Base-by-base conservation (phyloP, 108 stramenopile genomes). In the Pelagomonas calceolata region DNA sequence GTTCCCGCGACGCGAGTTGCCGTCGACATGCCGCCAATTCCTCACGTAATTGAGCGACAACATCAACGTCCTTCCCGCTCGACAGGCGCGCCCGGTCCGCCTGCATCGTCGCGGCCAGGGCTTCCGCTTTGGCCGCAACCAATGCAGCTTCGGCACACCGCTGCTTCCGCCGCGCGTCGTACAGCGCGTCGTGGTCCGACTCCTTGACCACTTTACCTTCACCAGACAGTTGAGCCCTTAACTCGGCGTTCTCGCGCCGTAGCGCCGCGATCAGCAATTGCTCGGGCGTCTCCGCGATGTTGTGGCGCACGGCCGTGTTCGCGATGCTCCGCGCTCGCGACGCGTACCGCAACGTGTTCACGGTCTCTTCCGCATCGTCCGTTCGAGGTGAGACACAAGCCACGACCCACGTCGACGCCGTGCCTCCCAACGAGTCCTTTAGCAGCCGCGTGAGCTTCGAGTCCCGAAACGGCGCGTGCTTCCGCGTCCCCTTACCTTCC, bases 381-480 rank as follows among this genome's bases (percentile, higher is more conserved):
- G 81, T 81, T 29, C 82, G 76, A 26, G 84, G 83, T 10, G 84
- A 84, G 30, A 84, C 81, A 69, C 83, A 84, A 67, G 83, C 83
- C 43, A 85, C 84, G 81, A 85, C 82, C 32, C 80, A 67, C 32
- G 84, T 85, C 66, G 74, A 51, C 65, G 75, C 74, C 72, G 84
- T 84, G 10, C 84, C 84, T 30, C 84, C 84, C n/a, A 85, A 81
- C 17, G 82, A 81, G 68, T 63, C 37, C 32, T 69, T 45, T 70
- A 79, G 67, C 16, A 79, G 32, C n/a, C 78, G 68, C 35, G 78
- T 79, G 26, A 79, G 67, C 68, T 79, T 79, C 32, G 44, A 60
- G 67, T 79, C 78, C 31, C 78, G 68, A 32, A 70, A 79, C 26
- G 72, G 65, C 21, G 75, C 78, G 66, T 73, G 72, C 9, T 12